Percentiles rank a stretch among this genome's conserved stretches.
Evolutionary conservation across 2,329 filamentous ascomycete genomes (phyloP).

Genomic region (Sporothrix protearum): DNA sequence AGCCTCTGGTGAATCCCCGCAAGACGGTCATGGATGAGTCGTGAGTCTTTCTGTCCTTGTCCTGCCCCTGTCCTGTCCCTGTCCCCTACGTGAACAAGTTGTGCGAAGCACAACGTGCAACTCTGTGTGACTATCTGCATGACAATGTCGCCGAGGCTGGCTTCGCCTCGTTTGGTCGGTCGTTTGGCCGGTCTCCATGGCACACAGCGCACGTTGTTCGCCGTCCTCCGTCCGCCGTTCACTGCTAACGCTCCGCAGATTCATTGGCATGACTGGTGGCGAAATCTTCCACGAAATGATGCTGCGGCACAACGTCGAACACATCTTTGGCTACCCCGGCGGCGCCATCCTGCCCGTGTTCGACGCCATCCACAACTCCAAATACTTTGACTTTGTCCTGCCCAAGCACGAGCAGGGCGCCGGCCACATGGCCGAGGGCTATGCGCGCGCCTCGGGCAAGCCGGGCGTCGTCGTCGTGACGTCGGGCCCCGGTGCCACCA

Average conservation of each 20-base stretch:
- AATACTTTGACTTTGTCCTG: constrained; percentile 93
- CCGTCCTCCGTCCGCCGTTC: too few species aligned
- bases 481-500: constrained; percentile 93
- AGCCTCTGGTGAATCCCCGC: constrained; percentile 42
- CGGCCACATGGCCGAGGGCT: constrained; percentile 97
- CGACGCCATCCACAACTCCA: constrained; percentile 97
- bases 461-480: constrained; percentile 96
- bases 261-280: constrained; percentile 91
- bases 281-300: constrained; percentile 99
- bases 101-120: neutral
- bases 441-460: constrained; percentile 88
- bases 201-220: neutral
- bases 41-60: too few species aligned
- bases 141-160: too few species aligned
- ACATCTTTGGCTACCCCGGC: constrained; percentile 90
- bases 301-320: constrained; percentile 85
- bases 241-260: constrained; percentile 46
- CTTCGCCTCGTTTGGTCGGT: too few species aligned
- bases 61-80: too few species aligned
- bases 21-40: constrained; percentile 58
- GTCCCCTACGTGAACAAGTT: neutral
- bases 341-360: constrained; percentile 97
- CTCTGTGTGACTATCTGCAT: too few species aligned
- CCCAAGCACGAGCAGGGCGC: constrained; percentile 96
- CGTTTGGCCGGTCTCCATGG: too few species aligned